Evolutionary conservation across 1,139 yeast genomes (phyloP).

Genomic region (Pichia sp.): DNA sequence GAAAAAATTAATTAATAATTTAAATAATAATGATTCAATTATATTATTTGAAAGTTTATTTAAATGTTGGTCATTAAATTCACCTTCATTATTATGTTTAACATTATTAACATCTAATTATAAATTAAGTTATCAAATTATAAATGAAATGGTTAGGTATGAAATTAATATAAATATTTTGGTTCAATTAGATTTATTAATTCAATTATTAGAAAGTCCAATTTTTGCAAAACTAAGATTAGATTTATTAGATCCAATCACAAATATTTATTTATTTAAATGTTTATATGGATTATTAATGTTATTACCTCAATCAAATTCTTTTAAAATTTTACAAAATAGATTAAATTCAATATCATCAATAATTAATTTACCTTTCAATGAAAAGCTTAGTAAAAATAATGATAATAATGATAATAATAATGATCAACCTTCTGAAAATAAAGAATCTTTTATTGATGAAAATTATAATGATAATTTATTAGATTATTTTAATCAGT

Average conservation of each 20-base stretch:
- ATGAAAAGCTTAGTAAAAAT: constrained; percentile 1
- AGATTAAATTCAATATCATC: constrained; percentile 56
- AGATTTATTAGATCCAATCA: constrained; percentile 82
- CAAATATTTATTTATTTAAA: constrained; percentile 75
- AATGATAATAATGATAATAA: neutral
- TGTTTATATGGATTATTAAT: constrained; percentile 87
- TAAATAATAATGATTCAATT: constrained; percentile 31
- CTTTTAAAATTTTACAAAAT: constrained; percentile 74
- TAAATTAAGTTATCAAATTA: constrained; percentile 76
- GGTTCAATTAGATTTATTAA: constrained; percentile 48
- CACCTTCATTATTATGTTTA: constrained; percentile 81
- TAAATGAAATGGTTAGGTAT: constrained; percentile 55
- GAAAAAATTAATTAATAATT: constrained; percentile 43
- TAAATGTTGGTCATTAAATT: constrained; percentile 88
- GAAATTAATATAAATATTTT: constrained; percentile 48
- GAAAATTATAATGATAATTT: constrained; percentile 35
- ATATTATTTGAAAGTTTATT: constrained; percentile 78
- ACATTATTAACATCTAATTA: constrained; percentile 87
- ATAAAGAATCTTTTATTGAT: neutral
- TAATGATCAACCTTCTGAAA: constrained; percentile 2
- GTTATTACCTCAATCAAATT: constrained; percentile 95
- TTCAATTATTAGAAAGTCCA: constrained; percentile 68
- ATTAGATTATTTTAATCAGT: constrained; percentile 53
- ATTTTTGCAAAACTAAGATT: constrained; percentile 82
- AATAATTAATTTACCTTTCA: constrained; percentile 22